Base-by-base conservation (phyloP, 148 eudicot genomes). In the Pharnaceum exiguum region DNA sequence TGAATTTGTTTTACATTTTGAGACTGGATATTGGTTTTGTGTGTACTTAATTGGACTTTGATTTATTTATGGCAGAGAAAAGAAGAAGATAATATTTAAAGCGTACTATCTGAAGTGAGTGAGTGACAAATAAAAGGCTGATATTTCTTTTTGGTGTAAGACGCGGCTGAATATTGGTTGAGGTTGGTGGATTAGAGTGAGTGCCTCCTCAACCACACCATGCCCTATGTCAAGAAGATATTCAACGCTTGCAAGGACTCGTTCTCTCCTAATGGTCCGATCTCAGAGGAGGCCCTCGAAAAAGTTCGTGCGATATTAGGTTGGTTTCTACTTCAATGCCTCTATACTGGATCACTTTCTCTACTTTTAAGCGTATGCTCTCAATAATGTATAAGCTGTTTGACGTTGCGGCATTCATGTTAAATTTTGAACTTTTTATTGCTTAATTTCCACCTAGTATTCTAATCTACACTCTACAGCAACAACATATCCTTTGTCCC, bases 171-270 rank as follows among this genome's bases (percentile, higher is more conserved):
- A 64, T 23, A 21, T 38, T 46, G 61, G 57, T 60, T 39, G 57
- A 53, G 71, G 67, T 69, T 59, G 38, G 58, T 59, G 64, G 63
- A 37, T 56, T 46, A 28, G 46, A 15, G 9, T 33, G n/a, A n/a
- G n/a, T 26, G 21, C 24, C 47, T 51, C 62, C 70, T 57, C 49
- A 55, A 42, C 70, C 74, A 67, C 69, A 80, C 59, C 81, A 93
- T 93, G 99, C 96, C 99, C 71, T 78, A 80, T 60, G 60, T 93
- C 55, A 95, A 93, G 77, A 93, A 86, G 79, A 80, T 93, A 56
- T 93, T 83, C 66, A 93, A 89, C 66, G 89, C 95, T 61, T 93
- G 96, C 79, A 93, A 85, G 78, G 96, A 69, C 17, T 89, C 96
- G 23, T 87, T 93, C 55, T 77, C 86, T 22, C 73, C 96, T 19